Conservation (phyloP, 2,329 filamentous ascomycete species). For the Cercospora nicotianae region DNA sequence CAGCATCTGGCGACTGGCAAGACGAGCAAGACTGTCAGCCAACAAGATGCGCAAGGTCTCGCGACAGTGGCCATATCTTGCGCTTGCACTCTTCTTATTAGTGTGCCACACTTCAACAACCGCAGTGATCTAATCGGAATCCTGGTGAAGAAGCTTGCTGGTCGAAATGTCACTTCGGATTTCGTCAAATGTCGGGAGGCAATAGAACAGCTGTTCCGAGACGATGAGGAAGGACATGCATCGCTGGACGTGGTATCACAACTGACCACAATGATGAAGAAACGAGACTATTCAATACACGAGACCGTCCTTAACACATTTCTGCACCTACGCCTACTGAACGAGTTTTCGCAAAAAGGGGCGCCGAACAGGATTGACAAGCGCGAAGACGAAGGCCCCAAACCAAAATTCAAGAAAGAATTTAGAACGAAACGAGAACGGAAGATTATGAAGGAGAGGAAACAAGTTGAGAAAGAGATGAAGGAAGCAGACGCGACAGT, state of each 20-base stretch:
- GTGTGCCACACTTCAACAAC: constrained; percentile 97
- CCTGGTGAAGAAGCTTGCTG: constrained; percentile 77
- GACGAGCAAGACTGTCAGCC: constrained; percentile 47
- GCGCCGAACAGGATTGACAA: constrained; percentile 76
- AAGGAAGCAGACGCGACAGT: constrained; percentile 86
- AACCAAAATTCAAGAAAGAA: constrained; percentile 74
- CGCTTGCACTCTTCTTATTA: constrained; percentile 73
- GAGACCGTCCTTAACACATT: constrained; percentile 89
- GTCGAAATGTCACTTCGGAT: constrained; percentile 68
- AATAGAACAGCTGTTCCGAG: constrained; percentile 75
- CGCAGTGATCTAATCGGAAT: constrained; percentile 84
- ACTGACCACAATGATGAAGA: constrained; percentile 93
- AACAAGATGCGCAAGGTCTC: constrained; percentile 45
- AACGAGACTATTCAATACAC: constrained; percentile 75
- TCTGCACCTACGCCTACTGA: constrained; percentile 80
- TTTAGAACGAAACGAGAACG: constrained; percentile 87
- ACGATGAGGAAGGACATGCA: constrained; percentile 86
- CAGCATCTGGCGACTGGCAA: constrained; percentile 61
- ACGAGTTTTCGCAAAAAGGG: constrained; percentile 81
- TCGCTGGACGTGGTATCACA: constrained; percentile 83
- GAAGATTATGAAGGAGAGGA: constrained; percentile 82
- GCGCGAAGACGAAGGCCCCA: constrained; percentile 49
- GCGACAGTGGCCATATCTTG: constrained; percentile 80
- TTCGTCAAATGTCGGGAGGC: constrained; percentile 76
- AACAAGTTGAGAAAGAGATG: constrained; percentile 89